A percentile compares a stretch with the other conserved stretches of the same genome.
phyloP scores from a whole-genome alignment of 805 yeast genomes.

The Danielia reshetovae region DNA sequence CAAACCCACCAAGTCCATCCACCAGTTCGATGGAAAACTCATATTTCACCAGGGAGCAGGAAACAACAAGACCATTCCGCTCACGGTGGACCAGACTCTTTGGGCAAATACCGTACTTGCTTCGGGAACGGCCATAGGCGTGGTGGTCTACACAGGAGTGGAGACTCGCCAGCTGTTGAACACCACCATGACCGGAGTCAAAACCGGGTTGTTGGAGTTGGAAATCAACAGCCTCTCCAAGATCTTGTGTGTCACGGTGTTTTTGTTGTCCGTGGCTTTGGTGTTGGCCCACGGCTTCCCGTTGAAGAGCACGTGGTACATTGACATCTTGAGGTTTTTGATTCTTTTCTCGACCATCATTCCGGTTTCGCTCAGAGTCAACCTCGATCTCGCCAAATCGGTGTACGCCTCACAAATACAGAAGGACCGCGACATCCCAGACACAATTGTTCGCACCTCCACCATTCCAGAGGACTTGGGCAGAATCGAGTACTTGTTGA shows the following conservation, averaged over 20 bases:
- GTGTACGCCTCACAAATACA: constrained; percentile 95
- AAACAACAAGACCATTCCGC: constrained; percentile 50
- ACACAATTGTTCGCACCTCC: constrained; percentile 91
- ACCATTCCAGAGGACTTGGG: constrained; percentile 98
- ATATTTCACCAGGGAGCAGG: constrained; percentile 39
- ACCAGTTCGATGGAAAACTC: constrained; percentile 73
- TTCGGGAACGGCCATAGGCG: constrained; percentile 86
- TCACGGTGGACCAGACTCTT: constrained; percentile 84
- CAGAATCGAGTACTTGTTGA: constrained; percentile 83
- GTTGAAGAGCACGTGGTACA: constrained; percentile 65
- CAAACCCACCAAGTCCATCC: constrained; percentile 83
- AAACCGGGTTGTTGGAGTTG: constrained; percentile 82
- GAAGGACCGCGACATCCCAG: constrained; percentile 75
- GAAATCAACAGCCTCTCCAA: constrained; percentile 89
- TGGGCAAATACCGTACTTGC: constrained; percentile 99
- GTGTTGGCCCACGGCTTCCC: constrained; percentile 80
- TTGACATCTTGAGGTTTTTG: constrained; percentile 84
- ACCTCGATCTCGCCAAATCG: constrained; percentile 90
- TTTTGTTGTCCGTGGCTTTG: constrained; percentile 66
- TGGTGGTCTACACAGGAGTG: constrained; percentile 82
- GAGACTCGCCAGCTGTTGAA: constrained; percentile 96
- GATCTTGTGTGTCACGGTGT: constrained; percentile 82
- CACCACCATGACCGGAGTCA: constrained; percentile 81
- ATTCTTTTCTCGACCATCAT: constrained; percentile 92
- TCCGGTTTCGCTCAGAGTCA: constrained; percentile 93